Evolutionary conservation across 768 basidiomycete species (phyloP).

Genomic region (Collybia mongolica): DNA sequence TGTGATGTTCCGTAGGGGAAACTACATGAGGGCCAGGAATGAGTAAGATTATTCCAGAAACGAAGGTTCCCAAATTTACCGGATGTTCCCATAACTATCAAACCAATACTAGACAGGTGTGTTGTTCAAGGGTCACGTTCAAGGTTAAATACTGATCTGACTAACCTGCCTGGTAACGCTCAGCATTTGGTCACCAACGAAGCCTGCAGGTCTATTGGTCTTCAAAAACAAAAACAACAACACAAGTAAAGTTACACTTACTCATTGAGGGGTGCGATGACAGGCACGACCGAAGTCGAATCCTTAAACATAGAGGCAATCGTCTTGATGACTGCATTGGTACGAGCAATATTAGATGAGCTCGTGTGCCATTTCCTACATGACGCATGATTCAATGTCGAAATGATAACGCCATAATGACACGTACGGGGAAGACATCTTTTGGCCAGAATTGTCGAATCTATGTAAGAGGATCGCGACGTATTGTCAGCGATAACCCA

Average conservation of each 20-base stretch:
- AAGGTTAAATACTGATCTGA: background rate
- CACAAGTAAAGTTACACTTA: conserved; percentile 25
- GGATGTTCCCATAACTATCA: conserved; percentile 74
- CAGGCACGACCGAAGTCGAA: conserved; percentile 53
- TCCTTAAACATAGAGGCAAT: conserved; percentile 60
- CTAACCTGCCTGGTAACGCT: conserved; percentile 42
- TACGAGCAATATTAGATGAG: conserved; percentile 64
- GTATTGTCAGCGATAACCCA: conserved; percentile 2
- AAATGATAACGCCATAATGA: background rate
- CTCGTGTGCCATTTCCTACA: conserved; percentile 63
- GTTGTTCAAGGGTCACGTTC: background rate
- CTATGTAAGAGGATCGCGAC: conserved; percentile 30
- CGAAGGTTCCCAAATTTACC: conserved; percentile 34
- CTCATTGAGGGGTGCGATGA: conserved; percentile 83
- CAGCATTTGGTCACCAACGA: conserved; percentile 49
- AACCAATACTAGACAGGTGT: conserved; percentile 55
- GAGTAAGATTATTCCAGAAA: conserved; percentile 1
- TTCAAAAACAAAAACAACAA: background rate
- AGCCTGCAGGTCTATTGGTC: conserved; percentile 67
- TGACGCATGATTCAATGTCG: conserved; percentile 6
- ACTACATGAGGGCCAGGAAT: conserved; percentile 18
- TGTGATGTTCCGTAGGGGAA: conserved; percentile 31
- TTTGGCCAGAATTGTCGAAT: conserved; percentile 82
- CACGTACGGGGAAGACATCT: conserved; percentile 50
- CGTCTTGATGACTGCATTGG: conserved; percentile 60